Evolutionary conservation across 352 stramenopile species (phyloP), one percentile per base, ranked within the genome.

Genomic region (Pythium dissotocum): DNA sequence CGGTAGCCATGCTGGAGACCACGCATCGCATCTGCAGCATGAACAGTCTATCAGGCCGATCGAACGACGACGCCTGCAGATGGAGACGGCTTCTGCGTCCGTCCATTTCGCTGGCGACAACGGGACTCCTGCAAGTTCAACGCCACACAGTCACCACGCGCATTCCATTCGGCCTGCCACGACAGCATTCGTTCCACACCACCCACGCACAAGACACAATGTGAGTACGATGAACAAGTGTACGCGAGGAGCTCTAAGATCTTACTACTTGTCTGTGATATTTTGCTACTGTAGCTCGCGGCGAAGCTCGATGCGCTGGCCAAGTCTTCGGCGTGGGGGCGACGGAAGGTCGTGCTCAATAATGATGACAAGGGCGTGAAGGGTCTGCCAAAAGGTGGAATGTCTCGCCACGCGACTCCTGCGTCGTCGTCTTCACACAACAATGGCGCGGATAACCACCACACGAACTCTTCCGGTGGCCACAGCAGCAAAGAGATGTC

Each of bases 261-360:
- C 14, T 32, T 9, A 44, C 16, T 9, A 44, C 16, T 44, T 5
- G 42, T 6, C 6, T 13, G 4, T 49, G 21, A 30, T 54, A 6
- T 54, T 33, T 55, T 55, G 38, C 38, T 46, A 2, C 26, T 46
- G 28, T 71, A 87, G 71, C 65, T 91, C 18, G 80, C 77, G 2
- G 78, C 78, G 5, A 90, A 89, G 49, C 76, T 91, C 3, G 83
- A 91, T 51, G 71, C 77, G 12, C 75, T 91, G 54, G 62, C 84
- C 33, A 83, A 83, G 42, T 80, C 70, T 6, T 86, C 83, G n/a
- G 67, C 71, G 51, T 86, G 76, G 73, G 78, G 79, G 70, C 78
- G 83, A 6, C 80, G 83, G 33, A 86, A 83, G 30, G 83, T 90
- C 9, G 67, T 89, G 28, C n/a, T 88, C 4, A 26, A 21, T 12